Conservation (phyloP, 1,284 basidiomycete species). For the Volvariella volvacea region DNA sequence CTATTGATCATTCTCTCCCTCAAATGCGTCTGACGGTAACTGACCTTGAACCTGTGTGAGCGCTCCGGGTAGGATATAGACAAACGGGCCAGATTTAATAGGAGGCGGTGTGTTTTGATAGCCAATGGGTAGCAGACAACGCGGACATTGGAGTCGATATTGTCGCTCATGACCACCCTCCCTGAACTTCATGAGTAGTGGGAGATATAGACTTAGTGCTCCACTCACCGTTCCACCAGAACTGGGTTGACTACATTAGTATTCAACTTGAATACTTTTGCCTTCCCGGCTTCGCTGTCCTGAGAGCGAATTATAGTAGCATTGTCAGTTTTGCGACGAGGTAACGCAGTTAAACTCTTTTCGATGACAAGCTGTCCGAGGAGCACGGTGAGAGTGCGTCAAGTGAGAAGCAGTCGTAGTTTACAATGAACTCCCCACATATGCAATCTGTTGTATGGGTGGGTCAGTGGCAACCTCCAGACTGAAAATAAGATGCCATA, state of each 20-base stretch:
- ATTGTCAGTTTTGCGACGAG: slow-evolving; percentile 66
- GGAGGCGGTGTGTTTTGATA: slow-evolving; percentile 72
- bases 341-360: slow-evolving; percentile 60
- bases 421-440: slow-evolving; percentile 78
- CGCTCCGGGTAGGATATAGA: slow-evolving; percentile 70
- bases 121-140: slow-evolving; percentile 66
- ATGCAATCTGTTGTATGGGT: slow-evolving; percentile 55
- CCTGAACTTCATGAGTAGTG: slow-evolving; percentile 24
- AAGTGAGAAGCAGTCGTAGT: slow-evolving; percentile 20
- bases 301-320: slow-evolving; percentile 67
- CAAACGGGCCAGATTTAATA: slow-evolving; percentile 60
- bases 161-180: slow-evolving; percentile 66
- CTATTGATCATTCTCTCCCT: slow-evolving; percentile 37
- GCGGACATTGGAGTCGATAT: slow-evolving; percentile 67
- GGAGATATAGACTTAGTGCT: slow-evolving; percentile 1
- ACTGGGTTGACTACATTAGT: slow-evolving; percentile 56
- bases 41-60: slow-evolving; percentile 76
- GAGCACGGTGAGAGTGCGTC: slow-evolving; percentile 10
- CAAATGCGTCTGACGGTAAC: slow-evolving; percentile 69
- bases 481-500: slow-evolving; percentile 27
- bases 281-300: slow-evolving; percentile 48
- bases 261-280: slow-evolving; percentile 74
- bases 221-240: slow-evolving; percentile 58
- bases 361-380: slow-evolving; percentile 70
- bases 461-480: slow-evolving; percentile 6